phyloP scores from a whole-genome alignment of 495 filamentous ascomycete species.

The Talaromyces stipitatus region DNA sequence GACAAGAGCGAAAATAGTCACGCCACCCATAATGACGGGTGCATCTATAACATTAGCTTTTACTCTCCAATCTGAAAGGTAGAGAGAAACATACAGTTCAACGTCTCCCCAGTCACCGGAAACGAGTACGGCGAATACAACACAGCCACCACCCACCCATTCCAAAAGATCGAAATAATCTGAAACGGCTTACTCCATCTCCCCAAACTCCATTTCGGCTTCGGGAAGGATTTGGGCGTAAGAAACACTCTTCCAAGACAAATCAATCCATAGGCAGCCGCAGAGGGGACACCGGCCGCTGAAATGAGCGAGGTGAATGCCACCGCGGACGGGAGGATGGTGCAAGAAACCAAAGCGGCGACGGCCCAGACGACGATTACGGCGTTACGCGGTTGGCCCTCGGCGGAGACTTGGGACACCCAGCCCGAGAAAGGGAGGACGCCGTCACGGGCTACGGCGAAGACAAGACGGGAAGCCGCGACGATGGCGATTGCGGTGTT shows the following conservation, averaged over 20 bases:
- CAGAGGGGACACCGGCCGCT: conserved; percentile 42
- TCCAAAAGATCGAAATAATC: conserved; percentile 42
- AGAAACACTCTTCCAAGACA: conserved; percentile 43
- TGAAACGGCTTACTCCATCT: conserved; percentile 40
- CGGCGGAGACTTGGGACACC: conserved; percentile 39
- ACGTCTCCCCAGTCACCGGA: conserved; percentile 34
- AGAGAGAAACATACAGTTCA: conserved; percentile 32
- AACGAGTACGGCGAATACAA: conserved; percentile 40
- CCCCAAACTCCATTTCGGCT: conserved; percentile 37
- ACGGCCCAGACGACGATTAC: conserved; percentile 47
- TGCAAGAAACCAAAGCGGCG: conserved; percentile 42
- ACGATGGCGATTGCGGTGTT: conserved; percentile 49
- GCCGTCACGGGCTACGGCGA: conserved; percentile 48
- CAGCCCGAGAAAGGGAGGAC: conserved; percentile 49
- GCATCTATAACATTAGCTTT: conserved; percentile 23
- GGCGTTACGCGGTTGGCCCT: conserved; percentile 46
- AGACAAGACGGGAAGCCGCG: conserved; percentile 48
- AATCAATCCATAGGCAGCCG: conserved; percentile 47
- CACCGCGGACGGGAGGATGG: conserved; percentile 43
- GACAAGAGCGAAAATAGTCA: conserved; percentile 38
- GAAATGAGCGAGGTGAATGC: conserved; percentile 49
- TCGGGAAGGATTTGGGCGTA: conserved; percentile 39
- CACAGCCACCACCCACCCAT: conserved; percentile 42
- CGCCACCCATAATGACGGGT: conserved; percentile 41
- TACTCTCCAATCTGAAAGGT: background rate